These are phyloP conservation scores for Neonectria magnoliae DNA, from an alignment of 2,329 filamentous ascomycete genomes.

Conservation along the genomic window DNA sequence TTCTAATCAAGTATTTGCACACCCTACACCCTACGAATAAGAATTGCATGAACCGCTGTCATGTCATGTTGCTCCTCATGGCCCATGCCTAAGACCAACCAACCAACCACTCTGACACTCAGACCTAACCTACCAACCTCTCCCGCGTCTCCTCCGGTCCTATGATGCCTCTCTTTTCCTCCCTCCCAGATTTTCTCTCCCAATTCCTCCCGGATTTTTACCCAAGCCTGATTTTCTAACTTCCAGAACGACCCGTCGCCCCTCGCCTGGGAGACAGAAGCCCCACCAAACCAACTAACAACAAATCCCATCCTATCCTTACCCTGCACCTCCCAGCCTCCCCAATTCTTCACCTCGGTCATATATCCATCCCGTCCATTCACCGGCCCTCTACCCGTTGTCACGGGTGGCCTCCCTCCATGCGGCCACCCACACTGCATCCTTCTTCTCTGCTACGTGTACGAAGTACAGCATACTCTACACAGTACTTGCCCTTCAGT, in stretches of 20 bases:
- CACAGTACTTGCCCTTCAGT: not conserved
- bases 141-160: not conserved
- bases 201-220: not conserved
- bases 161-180: not conserved
- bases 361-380: constrained; percentile 29
- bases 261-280: not conserved
- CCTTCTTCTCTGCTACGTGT: constrained; percentile 25
- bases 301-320: constrained; percentile 11
- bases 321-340: constrained; percentile 41
- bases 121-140: not conserved
- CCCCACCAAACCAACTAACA: not conserved
- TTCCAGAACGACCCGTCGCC: not conserved
- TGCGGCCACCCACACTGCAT: constrained; percentile 35
- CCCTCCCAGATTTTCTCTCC: not conserved
- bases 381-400: constrained; percentile 23
- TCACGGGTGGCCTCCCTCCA: constrained; percentile 39
- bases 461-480: not conserved
- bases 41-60: not conserved
- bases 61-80: not conserved
- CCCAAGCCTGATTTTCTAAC: not conserved
- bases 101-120: not conserved
- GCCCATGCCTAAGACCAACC: not conserved
- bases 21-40: not conserved
- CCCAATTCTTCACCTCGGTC: constrained; percentile 27
- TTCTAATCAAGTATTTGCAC: not conserved